Evolutionary conservation across 2,329 filamentous ascomycete species (phyloP), one percentile per base, ranked within the genome.

Genomic region (Monilinia fructigena): DNA sequence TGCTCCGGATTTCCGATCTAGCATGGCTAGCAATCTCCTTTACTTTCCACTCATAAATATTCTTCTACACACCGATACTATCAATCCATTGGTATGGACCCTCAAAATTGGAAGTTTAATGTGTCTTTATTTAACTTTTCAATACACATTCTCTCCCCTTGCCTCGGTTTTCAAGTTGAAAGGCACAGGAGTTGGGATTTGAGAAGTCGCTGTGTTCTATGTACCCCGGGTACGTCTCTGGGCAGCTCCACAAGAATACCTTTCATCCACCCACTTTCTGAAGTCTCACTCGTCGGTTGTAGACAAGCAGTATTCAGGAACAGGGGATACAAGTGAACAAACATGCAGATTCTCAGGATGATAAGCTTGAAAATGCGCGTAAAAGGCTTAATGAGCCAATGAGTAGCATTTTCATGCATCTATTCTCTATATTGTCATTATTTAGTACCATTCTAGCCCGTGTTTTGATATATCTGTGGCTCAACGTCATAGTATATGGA

Each of bases 401-500:
- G 26, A 20, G 56, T 12, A 11, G 20, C 42, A 35, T 48, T 48
- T 10, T 14, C 42, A 48, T 28, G 42, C 56, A 59, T 23, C 23
- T 23, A 11, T 18, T 23, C 14, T 28, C 20, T 59, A 12, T 26
- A 1, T 11, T 18, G 48, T 48, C 28, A 35, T 35, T 18, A 18
- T 35, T 38, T 35, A 35, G 12, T 6, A 60, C 10, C 26, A 35
- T 3, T 23, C 20, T 48, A 23, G 11, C 31, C 20, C 23, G 1
- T 11, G n/a, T 35, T 48, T 48, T 35, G 26, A 7, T n/a, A 23
- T 48, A 48, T 35, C 47, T 23, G 42, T 60, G 56, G 56, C 47
- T 50, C 47, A 50, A 60, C 42, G 56, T 60, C 16, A 60, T 50
- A 50, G 47, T 50, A 50, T 50, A 5, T 23, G n/a, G 11, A n/a